Conservation (phyloP, 192 early-diverging fungal genomes). For the Ramicandelaber brevisporus region DNA sequence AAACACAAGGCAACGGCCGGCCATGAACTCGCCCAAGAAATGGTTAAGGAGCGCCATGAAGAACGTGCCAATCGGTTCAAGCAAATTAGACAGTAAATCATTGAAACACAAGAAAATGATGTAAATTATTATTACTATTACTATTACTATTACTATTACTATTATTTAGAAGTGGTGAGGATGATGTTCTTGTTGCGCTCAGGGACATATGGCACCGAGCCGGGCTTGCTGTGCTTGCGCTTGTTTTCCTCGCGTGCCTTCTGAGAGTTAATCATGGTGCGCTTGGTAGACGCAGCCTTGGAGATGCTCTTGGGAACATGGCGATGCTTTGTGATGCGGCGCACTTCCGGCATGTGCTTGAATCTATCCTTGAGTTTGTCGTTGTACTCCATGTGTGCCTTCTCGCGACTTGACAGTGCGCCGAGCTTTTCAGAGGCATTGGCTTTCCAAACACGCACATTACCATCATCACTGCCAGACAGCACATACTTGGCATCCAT, state of each 20-base stretch:
- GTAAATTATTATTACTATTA: too few species aligned
- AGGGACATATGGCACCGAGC: constrained; percentile 23
- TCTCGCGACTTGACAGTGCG: constrained; percentile 45
- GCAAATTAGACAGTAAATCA: too few species aligned
- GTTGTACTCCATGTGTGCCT: constrained; percentile 47
- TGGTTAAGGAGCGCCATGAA: too few species aligned
- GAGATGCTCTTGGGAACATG: constrained; percentile 64
- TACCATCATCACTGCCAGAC: constrained; percentile 93
- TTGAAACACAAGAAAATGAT: too few species aligned
- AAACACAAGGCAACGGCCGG: too few species aligned
- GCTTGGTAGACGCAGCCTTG: constrained; percentile 52
- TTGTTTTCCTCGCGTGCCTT: constrained; percentile 76
- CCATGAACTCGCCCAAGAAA: too few species aligned
- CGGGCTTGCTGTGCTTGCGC: constrained; percentile 55
- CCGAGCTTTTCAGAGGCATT: constrained; percentile 70
- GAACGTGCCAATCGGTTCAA: too few species aligned
- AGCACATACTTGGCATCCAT: constrained; percentile 91
- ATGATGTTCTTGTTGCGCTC: constrained; percentile 49
- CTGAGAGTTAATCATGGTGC: constrained; percentile 48
- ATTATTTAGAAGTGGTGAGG: constrained; percentile 19
- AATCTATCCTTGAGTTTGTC: constrained; percentile 83
- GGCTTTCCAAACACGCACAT: constrained; percentile 91
- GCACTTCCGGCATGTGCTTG: constrained; percentile 72
- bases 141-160: background rate
- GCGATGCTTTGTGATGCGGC: constrained; percentile 66